Conservation (phyloP, 179 eudicot species). For the Actinidia polygama region DNA sequence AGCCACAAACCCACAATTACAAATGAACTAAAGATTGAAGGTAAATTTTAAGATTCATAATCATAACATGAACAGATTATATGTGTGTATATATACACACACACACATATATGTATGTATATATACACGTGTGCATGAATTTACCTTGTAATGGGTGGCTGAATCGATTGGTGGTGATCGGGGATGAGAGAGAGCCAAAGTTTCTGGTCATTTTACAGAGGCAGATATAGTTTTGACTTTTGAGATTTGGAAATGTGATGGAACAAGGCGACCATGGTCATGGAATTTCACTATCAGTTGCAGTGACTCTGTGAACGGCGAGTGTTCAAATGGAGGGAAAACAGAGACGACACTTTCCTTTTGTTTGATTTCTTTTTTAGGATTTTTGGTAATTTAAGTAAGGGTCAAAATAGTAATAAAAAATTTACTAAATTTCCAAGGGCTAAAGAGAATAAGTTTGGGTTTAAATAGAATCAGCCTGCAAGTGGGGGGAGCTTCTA, state of each 20-base stretch:
- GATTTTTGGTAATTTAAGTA: neutral
- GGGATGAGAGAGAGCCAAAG: neutral
- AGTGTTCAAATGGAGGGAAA: conserved; percentile 8
- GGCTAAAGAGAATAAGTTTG: no score
- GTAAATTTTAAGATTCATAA: no score
- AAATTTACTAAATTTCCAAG: no score
- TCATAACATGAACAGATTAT: no score
- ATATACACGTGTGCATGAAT: no score
- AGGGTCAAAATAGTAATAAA: no score
- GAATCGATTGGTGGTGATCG: neutral
- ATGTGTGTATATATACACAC: neutral
- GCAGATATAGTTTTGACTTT: neutral
- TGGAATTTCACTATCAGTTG: neutral
- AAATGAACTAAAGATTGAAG: no score
- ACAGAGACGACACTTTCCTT: neutral
- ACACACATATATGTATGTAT: no score
- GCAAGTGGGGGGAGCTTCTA: no score
- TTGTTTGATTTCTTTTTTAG: no score
- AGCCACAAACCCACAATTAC: no score
- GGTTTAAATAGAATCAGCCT: no score
- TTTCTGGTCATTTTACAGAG: conserved; percentile 1
- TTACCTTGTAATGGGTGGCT: conserved; percentile 17
- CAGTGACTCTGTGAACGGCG: neutral
- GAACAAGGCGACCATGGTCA: conserved; percentile 24
- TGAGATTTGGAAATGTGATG: conserved; percentile 29